Conservation (phyloP, 179 eudicot species). For the Pouteria campechiana region DNA sequence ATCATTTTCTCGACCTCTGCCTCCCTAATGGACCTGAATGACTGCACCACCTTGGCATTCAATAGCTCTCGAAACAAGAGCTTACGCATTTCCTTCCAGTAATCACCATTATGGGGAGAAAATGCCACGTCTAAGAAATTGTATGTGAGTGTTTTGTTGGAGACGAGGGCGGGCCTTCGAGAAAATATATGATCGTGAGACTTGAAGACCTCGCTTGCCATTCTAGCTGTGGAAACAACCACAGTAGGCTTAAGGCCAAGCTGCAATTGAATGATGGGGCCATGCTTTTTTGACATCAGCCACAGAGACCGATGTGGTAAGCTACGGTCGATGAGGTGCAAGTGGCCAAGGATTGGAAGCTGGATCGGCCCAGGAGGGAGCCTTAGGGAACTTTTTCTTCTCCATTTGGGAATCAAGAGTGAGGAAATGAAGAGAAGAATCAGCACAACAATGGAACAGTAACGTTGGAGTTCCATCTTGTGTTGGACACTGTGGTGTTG, state of each 20-base stretch:
- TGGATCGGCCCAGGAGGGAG: too few species aligned
- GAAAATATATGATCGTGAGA: conserved; percentile 9
- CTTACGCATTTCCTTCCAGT: conserved; percentile 5
- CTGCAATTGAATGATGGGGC: conserved; percentile 5
- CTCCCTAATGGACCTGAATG: conserved; percentile 5
- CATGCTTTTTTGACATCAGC: conserved; percentile 1
- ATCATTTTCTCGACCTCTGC: conserved; percentile 6
- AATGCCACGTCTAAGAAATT: conserved; percentile 7
- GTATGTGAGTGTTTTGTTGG: conserved; percentile 4
- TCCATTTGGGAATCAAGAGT: too few species aligned
- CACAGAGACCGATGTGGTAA: conserved; percentile 2
- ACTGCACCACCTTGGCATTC: neutral
- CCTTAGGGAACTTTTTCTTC: too few species aligned
- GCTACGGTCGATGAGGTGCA: conserved; percentile 4
- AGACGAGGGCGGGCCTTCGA: conserved; percentile 4
- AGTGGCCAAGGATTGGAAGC: too few species aligned
- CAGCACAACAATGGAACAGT: too few species aligned
- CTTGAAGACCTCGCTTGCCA: conserved; percentile 8
- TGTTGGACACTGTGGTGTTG: too few species aligned
- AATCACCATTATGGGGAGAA: conserved; percentile 5
- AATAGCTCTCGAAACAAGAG: neutral
- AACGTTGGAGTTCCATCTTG: too few species aligned
- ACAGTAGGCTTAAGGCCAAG: conserved; percentile 4
- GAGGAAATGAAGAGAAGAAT: too few species aligned
- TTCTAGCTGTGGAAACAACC: conserved; percentile 3